These are phyloP conservation scores for Dictyophora rubrovolvata DNA, from an alignment of 768 basidiomycete species.

Conservation along the genomic window DNA sequence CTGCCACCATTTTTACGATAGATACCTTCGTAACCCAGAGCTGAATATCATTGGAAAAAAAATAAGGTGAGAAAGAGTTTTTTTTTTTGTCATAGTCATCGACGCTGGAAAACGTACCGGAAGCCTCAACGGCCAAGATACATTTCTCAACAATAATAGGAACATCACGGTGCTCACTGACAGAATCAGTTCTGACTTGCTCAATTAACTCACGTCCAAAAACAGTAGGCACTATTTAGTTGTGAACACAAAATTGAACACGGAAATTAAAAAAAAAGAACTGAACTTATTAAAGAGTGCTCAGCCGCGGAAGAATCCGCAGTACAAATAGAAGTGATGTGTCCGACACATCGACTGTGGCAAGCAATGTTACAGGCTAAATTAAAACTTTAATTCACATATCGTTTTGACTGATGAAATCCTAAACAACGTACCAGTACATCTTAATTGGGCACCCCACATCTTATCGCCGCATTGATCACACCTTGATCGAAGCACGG, in stretches of 20 bases:
- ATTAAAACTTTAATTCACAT: background rate
- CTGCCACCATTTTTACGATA: constrained; percentile 97
- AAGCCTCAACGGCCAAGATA: constrained; percentile 82
- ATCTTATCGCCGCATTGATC: constrained; percentile 97
- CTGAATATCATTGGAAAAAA: constrained; percentile 30
- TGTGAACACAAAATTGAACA: constrained; percentile 1
- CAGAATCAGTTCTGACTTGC: constrained; percentile 62
- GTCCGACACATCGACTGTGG: constrained; percentile 75
- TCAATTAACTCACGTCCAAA: constrained; percentile 85
- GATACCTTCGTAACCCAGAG: constrained; percentile 93
- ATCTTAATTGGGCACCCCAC: constrained; percentile 95
- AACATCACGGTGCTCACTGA: constrained; percentile 25
- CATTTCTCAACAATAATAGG: constrained; percentile 94
- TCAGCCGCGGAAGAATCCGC: constrained; percentile 18
- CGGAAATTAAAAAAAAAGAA: constrained; percentile 22
- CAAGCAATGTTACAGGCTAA: constrained; percentile 77
- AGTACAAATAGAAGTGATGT: constrained; percentile 56
- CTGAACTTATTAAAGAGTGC: constrained; percentile 22
- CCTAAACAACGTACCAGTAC: constrained; percentile 79
- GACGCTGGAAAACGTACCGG: constrained; percentile 43
- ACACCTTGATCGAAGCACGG: constrained; percentile 79
- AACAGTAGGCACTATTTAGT: constrained; percentile 69
- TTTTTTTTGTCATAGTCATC: no score
- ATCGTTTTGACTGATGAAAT: constrained; percentile 10
- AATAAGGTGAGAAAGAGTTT: no score